Conservation (phyloP, 208 protist species). For the Trypanosoma vivax region DNA sequence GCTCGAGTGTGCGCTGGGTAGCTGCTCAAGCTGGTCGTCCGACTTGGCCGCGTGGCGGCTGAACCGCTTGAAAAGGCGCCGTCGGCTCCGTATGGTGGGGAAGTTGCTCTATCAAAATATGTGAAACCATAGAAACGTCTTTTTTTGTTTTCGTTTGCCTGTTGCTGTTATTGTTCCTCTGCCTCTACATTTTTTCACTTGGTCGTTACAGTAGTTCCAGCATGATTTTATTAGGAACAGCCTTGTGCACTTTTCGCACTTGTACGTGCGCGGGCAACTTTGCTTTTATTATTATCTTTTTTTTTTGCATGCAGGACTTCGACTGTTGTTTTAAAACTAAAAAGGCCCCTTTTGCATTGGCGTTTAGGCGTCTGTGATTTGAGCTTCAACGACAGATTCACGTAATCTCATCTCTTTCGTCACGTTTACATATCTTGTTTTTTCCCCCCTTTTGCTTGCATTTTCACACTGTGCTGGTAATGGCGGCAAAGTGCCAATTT, state of each 20-base stretch:
- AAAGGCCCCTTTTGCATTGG: neutral
- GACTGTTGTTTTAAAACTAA: no score
- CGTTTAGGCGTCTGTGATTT: neutral
- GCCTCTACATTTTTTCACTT: no score
- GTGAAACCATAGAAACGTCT: neutral
- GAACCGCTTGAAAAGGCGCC: slow-evolving; percentile 25
- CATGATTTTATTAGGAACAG: no score
- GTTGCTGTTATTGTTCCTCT: slow-evolving; percentile 4
- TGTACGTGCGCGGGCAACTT: no score
- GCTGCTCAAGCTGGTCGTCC: slow-evolving; percentile 23
- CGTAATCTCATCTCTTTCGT: neutral
- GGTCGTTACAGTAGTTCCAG: no score
- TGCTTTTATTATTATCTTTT: no score
- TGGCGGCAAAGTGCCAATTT: neutral
- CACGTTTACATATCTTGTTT: slow-evolving; percentile 1
- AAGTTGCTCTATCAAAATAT: slow-evolving; percentile 33
- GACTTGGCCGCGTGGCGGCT: slow-evolving; percentile 18
- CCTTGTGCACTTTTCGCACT: no score
- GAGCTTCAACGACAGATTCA: neutral
- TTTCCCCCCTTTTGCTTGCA: slow-evolving; percentile 7
- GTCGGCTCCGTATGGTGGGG: slow-evolving; percentile 38
- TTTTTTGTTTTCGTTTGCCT: slow-evolving; percentile 4
- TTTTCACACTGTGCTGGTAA: neutral
- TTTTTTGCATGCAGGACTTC: no score
- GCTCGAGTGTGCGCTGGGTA: slow-evolving; percentile 34